Conservation (phyloP, 169 alveolate genomes). For the Plasmodium adleri region DNA sequence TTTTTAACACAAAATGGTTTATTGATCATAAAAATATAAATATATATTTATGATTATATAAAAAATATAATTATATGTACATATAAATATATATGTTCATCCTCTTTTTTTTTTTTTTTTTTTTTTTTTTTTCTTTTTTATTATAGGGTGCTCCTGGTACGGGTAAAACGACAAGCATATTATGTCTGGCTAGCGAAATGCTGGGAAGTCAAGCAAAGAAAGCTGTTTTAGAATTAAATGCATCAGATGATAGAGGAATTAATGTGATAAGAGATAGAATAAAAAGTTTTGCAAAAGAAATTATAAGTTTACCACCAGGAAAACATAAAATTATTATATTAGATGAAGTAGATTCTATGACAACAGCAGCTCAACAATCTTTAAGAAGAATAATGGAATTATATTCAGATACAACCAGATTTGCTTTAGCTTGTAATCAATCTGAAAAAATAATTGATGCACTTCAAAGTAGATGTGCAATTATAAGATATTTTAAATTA, state of each 20-base stretch:
- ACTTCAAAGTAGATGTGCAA: slow-evolving; percentile 98
- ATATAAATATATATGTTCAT: neutral
- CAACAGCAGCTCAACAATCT: slow-evolving; percentile 99
- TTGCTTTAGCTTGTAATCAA: slow-evolving; percentile 99
- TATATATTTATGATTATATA: neutral
- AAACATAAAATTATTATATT: slow-evolving; percentile 97
- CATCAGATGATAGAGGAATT: slow-evolving; percentile 99
- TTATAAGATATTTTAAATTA: slow-evolving; percentile 96
- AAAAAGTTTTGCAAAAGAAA: slow-evolving; percentile 96
- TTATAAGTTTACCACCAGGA: slow-evolving; percentile 94
- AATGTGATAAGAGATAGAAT: slow-evolving; percentile 98
- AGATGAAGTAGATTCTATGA: slow-evolving; percentile 99
- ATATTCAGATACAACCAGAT: slow-evolving; percentile 97
- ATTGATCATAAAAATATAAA: neutral
- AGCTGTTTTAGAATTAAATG: slow-evolving; percentile 98
- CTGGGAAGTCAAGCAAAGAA: slow-evolving; percentile 90
- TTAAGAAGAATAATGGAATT: slow-evolving; percentile 98
- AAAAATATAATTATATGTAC: too few species aligned
- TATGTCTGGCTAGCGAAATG: slow-evolving; percentile 97
- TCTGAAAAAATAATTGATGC: slow-evolving; percentile 99
- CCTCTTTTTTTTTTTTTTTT: slow-evolving; percentile 5
- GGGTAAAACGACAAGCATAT: slow-evolving; percentile 99
- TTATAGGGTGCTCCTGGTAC: slow-evolving; percentile 99
- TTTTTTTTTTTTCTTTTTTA: neutral
- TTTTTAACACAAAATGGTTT: neutral